Evolutionary conservation across 1,284 basidiomycete genomes (phyloP), one percentile per base, ranked within the genome.

Genomic region (Erythrobasidium hasegawianum): DNA sequence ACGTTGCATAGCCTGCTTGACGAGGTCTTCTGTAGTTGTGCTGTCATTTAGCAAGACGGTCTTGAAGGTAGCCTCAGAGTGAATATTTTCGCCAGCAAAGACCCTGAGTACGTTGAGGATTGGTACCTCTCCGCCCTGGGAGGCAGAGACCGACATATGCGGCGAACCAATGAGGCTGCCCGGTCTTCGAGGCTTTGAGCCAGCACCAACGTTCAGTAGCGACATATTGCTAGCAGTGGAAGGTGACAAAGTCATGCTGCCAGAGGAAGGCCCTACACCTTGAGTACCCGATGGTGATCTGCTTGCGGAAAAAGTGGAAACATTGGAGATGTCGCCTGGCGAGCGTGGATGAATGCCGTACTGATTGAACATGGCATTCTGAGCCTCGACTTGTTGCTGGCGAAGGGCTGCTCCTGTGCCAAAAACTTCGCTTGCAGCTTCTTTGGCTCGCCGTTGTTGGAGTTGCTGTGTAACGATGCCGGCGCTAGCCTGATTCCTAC

Each of bases 11-110:
- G 94, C 89, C 79, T 98, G 94, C 55, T 85, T 83, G 54, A 97
- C 84, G 26, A 98, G 84, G 66, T 97, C 94, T 0, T 81, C 79
- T 0, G 90, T 85, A 0, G 87, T 88, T 0, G 93, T 97, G 3
- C 85, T 86, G 8, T 88, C 81, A 74, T 94, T 97, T 68, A 97
- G 83, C 20, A 97, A 79, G 0, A 96, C 95, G 0, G 95, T 97
- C 81, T 97, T 97, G 83, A 97, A 98, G 0, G 93, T 96, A 2
- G 92, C 90, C 71, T 97, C 93, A 0, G 90, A 90, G 75, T 93
- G 86, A 61, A 92, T 75, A 69, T 87, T 82, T 69, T 88, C 86
- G 9, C 94, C 95, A 0, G 93, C 93, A 76, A 98, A 97, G 50
- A 98, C 86, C 18, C 94, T 87, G 59, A 97, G 86, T 67, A 98